Evolutionary conservation across 306 rosid species (phyloP).

Genomic region (Phaseolus lunatus): DNA sequence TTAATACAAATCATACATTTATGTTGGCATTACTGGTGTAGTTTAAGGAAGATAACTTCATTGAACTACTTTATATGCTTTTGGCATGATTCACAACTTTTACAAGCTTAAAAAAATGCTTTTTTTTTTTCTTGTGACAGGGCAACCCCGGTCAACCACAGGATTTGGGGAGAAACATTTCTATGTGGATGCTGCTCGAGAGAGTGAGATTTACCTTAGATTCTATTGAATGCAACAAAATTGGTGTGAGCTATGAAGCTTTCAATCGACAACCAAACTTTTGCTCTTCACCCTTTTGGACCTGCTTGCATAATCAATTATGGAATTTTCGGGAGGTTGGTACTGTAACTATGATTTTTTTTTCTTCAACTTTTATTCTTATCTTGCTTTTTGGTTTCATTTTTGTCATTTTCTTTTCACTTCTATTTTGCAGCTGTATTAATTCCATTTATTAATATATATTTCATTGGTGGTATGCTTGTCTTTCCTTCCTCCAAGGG

Average conservation of each 20-base stretch:
- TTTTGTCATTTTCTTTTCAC: slow-evolving; percentile 21
- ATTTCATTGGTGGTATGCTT: slow-evolving; percentile 10
- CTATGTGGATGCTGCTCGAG: slow-evolving; percentile 96
- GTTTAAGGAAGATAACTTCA: slow-evolving; percentile 4
- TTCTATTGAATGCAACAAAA: slow-evolving; percentile 90
- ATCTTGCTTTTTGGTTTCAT: slow-evolving; percentile 4
- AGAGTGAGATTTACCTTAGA: slow-evolving; percentile 90
- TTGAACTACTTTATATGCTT: slow-evolving; percentile 7
- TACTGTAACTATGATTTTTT: not conserved
- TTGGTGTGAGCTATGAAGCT: slow-evolving; percentile 88
- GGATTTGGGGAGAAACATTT: slow-evolving; percentile 72
- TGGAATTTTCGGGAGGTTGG: slow-evolving; percentile 90
- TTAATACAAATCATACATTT: slow-evolving; percentile 7
- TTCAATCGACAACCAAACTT: slow-evolving; percentile 86
- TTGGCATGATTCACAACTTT: slow-evolving; percentile 28
- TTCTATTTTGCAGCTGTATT: slow-evolving; percentile 25
- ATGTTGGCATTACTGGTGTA: not conserved
- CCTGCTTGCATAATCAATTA: slow-evolving; percentile 89
- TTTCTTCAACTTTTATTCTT: not conserved
- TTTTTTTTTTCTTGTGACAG: slow-evolving; percentile 57
- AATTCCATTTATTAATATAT: not conserved
- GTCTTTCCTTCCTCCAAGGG: slow-evolving; percentile 1
- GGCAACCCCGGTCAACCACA: slow-evolving; percentile 77
- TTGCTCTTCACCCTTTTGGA: slow-evolving; percentile 90
- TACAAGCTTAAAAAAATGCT: slow-evolving; percentile 25